Conservation (phyloP, 768 basidiomycete genomes). For the Suillus placidus region DNA sequence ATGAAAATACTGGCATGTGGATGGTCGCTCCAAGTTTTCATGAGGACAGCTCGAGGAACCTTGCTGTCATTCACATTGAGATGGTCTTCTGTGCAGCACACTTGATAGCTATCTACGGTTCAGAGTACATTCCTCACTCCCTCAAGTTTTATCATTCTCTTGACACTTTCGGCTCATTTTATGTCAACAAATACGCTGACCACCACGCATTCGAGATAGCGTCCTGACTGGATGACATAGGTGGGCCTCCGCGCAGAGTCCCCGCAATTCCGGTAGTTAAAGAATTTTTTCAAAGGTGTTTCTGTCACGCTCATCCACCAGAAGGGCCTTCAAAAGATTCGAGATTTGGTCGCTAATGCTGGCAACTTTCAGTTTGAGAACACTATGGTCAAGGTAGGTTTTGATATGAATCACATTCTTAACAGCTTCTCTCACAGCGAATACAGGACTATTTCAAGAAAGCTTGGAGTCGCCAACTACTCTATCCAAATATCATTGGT, state of each 20-base stretch:
- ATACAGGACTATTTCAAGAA: conserved; percentile 45
- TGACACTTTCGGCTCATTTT: background rate
- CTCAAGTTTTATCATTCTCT: background rate
- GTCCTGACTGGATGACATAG: background rate
- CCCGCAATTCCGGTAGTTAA: too few relatives aligned
- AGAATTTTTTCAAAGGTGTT: too few relatives aligned
- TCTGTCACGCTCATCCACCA: too few relatives aligned
- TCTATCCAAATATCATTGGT: conserved; percentile 42
- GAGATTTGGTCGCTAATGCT: too few relatives aligned
- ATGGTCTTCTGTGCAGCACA: conserved; percentile 8
- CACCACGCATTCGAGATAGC: background rate
- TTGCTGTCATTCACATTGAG: conserved; percentile 12
- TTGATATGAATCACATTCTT: background rate
- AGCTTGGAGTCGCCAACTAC: conserved; percentile 37
- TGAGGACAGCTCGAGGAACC: background rate
- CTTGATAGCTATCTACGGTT: conserved; percentile 9
- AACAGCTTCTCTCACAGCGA: too few relatives aligned
- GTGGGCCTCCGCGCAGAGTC: too few relatives aligned
- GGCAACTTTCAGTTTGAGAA: conserved; percentile 44
- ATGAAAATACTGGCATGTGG: conserved; percentile 23
- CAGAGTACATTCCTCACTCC: background rate
- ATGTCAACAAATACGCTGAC: background rate
- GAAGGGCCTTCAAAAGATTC: too few relatives aligned
- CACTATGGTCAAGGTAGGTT: conserved; percentile 44
- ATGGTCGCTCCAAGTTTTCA: background rate